A percentile compares a stretch with the other conserved stretches of the same genome.
These are phyloP conservation scores for Brassica juncea DNA, from an alignment of 345 rosid species.

Conservation along the genomic window DNA sequence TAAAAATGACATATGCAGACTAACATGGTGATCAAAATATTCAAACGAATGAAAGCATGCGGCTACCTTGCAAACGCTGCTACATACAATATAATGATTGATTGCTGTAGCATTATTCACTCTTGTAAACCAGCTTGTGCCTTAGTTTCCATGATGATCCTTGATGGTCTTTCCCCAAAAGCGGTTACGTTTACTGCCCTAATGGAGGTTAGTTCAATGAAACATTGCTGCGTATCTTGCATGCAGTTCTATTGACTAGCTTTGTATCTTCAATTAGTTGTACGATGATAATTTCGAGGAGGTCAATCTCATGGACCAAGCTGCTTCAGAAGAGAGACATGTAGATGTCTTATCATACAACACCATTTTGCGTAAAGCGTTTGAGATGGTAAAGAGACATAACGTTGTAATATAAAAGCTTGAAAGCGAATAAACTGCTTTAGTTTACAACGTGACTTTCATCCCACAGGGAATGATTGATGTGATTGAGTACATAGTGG, in stretches of 20 bases:
- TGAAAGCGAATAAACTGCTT: too few species aligned
- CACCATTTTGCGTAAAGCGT: slow-evolving; percentile 57
- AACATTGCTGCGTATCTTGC: too few species aligned
- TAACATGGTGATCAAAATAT: slow-evolving; percentile 52
- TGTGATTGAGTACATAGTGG: slow-evolving; percentile 59
- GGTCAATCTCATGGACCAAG: slow-evolving; percentile 60
- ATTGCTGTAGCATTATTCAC: slow-evolving; percentile 56
- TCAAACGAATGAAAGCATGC: slow-evolving; percentile 40
- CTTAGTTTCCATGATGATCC: slow-evolving; percentile 74
- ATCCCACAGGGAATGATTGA: slow-evolving; percentile 59
- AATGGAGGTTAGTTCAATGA: slow-evolving; percentile 48
- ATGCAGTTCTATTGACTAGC: not conserved
- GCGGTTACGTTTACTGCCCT: slow-evolving; percentile 52
- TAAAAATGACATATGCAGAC: slow-evolving; percentile 48
- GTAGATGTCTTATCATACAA: slow-evolving; percentile 62
- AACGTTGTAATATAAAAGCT: too few species aligned
- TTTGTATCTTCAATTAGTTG: slow-evolving; percentile 45
- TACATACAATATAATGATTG: slow-evolving; percentile 48
- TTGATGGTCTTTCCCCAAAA: slow-evolving; percentile 60
- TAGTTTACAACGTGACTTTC: not conserved
- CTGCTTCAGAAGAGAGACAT: slow-evolving; percentile 48
- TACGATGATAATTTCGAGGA: slow-evolving; percentile 51
- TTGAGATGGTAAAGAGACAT: slow-evolving; percentile 40
- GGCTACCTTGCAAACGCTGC: not conserved
- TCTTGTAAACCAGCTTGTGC: slow-evolving; percentile 60